phyloP scores from a whole-genome alignment of 116 monocot species.

The Iris pallida region DNA sequence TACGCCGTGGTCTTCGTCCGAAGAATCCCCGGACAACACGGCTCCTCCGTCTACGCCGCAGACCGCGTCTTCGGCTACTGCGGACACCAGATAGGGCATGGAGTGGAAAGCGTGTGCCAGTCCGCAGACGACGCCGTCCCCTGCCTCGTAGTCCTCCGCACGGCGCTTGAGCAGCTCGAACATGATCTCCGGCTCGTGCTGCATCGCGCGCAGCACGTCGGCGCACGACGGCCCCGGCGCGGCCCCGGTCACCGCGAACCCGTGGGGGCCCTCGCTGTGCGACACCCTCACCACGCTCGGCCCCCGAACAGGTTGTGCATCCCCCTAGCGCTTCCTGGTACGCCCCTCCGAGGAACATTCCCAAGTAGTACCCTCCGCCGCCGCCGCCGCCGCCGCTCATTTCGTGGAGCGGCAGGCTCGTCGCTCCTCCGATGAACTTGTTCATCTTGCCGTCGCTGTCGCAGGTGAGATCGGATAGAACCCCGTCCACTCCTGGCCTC shows the following conservation, averaged over 20 bases:
- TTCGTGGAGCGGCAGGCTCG: constrained; percentile 63
- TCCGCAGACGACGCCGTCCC: constrained; percentile 4
- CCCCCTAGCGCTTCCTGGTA: constrained; percentile 82
- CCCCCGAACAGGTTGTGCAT: constrained; percentile 28
- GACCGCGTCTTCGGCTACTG: neutral
- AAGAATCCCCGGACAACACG: constrained; percentile 1
- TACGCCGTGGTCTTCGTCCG: neutral
- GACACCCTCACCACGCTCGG: constrained; percentile 29
- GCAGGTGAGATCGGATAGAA: constrained; percentile 65
- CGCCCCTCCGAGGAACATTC: constrained; percentile 84
- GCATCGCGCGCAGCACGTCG: constrained; percentile 31
- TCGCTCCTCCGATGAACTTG: constrained; percentile 49
- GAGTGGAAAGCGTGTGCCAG: constrained; percentile 40
- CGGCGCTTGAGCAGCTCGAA: constrained; percentile 17
- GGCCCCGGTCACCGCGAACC: constrained; percentile 23
- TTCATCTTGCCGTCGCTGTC: constrained; percentile 74
- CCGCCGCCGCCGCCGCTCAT: constrained; percentile 11
- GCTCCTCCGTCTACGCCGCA: neutral
- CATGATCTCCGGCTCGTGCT: constrained; percentile 35
- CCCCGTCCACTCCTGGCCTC: constrained; percentile 37
- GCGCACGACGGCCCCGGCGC: constrained; percentile 20
- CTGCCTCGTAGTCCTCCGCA: neutral
- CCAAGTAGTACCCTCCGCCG: constrained; percentile 59
- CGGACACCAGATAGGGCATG: constrained; percentile 42
- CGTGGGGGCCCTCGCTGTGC: constrained; percentile 25